Conservation (phyloP, 169 alveolate genomes). For the Plasmodium gaboni region DNA sequence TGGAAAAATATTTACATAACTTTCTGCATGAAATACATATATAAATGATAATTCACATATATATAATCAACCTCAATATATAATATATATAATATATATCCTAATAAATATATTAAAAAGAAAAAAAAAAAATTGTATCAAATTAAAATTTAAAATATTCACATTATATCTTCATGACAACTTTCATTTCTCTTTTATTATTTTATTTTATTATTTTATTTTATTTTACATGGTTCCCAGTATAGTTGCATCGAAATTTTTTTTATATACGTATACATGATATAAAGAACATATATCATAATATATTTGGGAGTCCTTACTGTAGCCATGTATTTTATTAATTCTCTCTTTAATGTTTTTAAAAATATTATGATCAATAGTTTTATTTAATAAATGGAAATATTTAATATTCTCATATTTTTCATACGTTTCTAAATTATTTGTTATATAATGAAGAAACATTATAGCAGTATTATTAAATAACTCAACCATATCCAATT, state of each 20-base stretch:
- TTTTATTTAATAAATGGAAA: conserved; percentile 51
- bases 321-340: conserved; percentile 62
- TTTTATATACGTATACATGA: conserved; percentile 62
- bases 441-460: conserved; percentile 67
- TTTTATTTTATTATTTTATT: background rate
- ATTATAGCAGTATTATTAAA: conserved; percentile 59
- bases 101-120: no score
- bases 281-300: conserved; percentile 67
- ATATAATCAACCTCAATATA: no score
- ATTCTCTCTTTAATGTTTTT: conserved; percentile 45
- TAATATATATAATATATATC: no score
- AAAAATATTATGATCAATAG: conserved; percentile 48
- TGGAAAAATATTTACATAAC: no score
- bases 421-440: conserved; percentile 58
- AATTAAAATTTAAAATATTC: no score
- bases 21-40: no score
- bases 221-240: conserved; percentile 19
- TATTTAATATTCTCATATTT: conserved; percentile 46
- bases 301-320: conserved; percentile 40
- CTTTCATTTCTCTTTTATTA: background rate
- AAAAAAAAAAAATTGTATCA: no score
- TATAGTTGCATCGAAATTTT: conserved; percentile 64
- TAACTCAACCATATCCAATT: conserved; percentile 57
- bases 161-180: no score
- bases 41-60: no score